Conservation (phyloP, 805 yeast species). For the Ogataea ganodermae region DNA sequence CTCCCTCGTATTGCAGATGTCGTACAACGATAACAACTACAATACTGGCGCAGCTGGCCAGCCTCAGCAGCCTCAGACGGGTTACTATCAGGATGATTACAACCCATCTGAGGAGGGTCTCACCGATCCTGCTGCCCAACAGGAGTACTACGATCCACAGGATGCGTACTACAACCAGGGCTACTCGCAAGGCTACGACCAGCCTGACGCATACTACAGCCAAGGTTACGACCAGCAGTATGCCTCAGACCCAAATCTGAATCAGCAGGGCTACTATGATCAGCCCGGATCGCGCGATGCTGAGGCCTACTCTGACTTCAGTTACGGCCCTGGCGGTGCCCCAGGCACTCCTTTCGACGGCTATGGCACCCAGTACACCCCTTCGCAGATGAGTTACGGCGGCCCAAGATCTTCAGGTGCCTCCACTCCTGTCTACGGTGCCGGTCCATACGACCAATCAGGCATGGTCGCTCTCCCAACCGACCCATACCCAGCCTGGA, state of each 20-base stretch:
- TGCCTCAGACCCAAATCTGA: constrained; percentile 32
- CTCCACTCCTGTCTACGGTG: constrained; percentile 76
- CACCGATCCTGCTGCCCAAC: constrained; percentile 29
- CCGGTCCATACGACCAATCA: constrained; percentile 41
- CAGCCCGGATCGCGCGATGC: constrained; percentile 53
- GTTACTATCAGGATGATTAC: constrained; percentile 32
- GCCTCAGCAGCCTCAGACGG: constrained; percentile 25
- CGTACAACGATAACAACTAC: constrained; percentile 54
- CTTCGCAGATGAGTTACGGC: constrained; percentile 85
- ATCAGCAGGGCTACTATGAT: constrained; percentile 53
- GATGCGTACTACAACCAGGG: constrained; percentile 41
- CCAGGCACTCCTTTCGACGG: constrained; percentile 69
- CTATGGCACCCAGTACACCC: constrained; percentile 59
- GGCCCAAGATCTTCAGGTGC: constrained; percentile 90
- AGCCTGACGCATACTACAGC: constrained; percentile 36
- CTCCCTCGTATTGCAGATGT: constrained; percentile 42
- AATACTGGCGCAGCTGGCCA: constrained; percentile 42
- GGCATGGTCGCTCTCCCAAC: constrained; percentile 69
- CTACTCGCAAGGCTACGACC: constrained; percentile 27
- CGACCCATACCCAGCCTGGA: constrained; percentile 99
- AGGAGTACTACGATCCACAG: constrained; percentile 32
- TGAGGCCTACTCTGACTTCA: constrained; percentile 61
- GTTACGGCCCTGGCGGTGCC: constrained; percentile 60
- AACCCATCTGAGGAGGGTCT: constrained; percentile 29
- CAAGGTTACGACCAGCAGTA: constrained; percentile 57